These are phyloP conservation scores for Pseudocercospora vitis DNA, from an alignment of 2,329 filamentous ascomycete species.

Conservation along the genomic window DNA sequence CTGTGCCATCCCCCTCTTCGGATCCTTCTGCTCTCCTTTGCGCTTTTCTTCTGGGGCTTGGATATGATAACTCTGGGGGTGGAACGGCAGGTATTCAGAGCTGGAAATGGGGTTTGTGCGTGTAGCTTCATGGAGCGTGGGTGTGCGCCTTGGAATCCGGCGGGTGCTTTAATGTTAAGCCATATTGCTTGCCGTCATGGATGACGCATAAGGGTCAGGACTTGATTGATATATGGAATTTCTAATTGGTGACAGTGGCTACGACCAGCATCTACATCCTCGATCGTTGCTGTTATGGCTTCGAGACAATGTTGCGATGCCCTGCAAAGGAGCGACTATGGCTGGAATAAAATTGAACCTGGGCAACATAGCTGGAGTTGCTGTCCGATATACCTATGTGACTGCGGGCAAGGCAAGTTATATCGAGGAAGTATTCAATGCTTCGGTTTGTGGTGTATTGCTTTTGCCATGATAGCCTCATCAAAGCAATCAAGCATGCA, in stretches of 20 bases:
- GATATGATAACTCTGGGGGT: slow-evolving; percentile 14
- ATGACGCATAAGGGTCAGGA: neutral
- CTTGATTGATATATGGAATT: neutral
- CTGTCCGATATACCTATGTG: slow-evolving; percentile 16
- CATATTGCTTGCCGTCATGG: slow-evolving; percentile 13
- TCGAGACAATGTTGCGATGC: slow-evolving; percentile 16
- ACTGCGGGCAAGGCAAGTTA: slow-evolving; percentile 11
- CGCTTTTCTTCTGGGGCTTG: slow-evolving; percentile 13
- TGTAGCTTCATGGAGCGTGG: slow-evolving; percentile 11
- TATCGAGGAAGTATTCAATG: slow-evolving; percentile 16
- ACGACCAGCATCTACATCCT: slow-evolving; percentile 15
- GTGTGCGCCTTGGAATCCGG: slow-evolving; percentile 14
- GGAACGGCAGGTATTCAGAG: slow-evolving; percentile 10
- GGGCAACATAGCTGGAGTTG: slow-evolving; percentile 17
- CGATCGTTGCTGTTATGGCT: slow-evolving; percentile 18
- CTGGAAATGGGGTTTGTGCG: slow-evolving; percentile 15
- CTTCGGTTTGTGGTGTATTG: slow-evolving; percentile 11
- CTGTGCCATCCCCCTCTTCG: slow-evolving; percentile 15
- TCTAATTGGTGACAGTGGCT: slow-evolving; percentile 7
- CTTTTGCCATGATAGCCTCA: slow-evolving; percentile 12
- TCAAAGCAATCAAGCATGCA: slow-evolving; percentile 6
- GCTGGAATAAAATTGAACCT: slow-evolving; percentile 17
- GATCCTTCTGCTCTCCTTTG: slow-evolving; percentile 16
- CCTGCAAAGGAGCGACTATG: slow-evolving; percentile 16
- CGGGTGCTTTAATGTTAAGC: slow-evolving; percentile 10